Evolutionary conservation across 2,329 filamentous ascomycete genomes (phyloP), one percentile per base, ranked within the genome.

Genomic region (Cylindrodendrum hubeiense): DNA sequence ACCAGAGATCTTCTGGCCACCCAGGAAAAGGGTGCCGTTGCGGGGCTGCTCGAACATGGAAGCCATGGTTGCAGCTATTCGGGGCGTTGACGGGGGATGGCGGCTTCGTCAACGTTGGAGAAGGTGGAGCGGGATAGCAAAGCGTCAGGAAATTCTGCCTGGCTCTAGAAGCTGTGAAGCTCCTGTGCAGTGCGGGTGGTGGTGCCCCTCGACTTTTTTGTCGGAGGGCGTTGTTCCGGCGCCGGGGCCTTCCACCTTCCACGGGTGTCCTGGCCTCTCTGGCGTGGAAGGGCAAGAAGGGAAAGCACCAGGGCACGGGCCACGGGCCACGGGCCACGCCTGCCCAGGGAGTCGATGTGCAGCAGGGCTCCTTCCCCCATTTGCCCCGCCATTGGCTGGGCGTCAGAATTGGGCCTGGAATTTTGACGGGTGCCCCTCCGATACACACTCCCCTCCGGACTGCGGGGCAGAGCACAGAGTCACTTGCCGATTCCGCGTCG

Each of bases 1-100:
- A 73, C 96, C 96, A 74, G 93, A 97, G 82, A 98, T 97, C 89
- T 99, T 99, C 84, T 94, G 91, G 79, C 96, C 96, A 75, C 96
- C 96, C 69, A 99, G 89, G 86, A 99, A 99, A 76, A 99, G 88
- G 77, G 94, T 98, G 81, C 97, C 96, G 79, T 97, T 97, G 79
- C 95, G 90, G 78, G 94, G 92, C 84, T 96, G 93, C 84, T 98
- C 94, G 79, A 98, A 99, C 82, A 99, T 94, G 79, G 93, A 93
- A 81, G 94, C 91, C 96, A 99, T 99, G 70, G 67, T 66, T 76
- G 75, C 73, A 74, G 75, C 73, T 72, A 50, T 74, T 67, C 19
- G 52, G 60, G 47, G 26, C 56, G 72, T 73, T 67, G 69, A 70
- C 71, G 64, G 65, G 60, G 57, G 61, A 66, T 71, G 70, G 67